A percentile compares a stretch with the other conserved stretches of the same genome.
phyloP scores from a whole-genome alignment of 768 basidiomycete species.

The Fomitopsis serialis region DNA sequence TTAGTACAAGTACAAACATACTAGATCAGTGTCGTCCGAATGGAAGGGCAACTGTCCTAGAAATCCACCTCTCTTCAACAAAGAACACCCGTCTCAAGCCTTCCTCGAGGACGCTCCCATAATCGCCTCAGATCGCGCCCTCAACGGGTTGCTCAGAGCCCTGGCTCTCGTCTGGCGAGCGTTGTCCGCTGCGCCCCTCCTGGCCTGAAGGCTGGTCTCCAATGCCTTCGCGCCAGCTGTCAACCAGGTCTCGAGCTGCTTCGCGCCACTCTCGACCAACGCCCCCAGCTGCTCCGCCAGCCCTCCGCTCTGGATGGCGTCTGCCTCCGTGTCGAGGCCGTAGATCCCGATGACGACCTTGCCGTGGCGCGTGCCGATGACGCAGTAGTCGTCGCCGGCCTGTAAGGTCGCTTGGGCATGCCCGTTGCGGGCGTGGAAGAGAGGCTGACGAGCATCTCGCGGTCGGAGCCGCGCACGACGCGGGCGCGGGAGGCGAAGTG shows the following conservation, averaged over 20 bases:
- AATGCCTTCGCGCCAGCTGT: not conserved
- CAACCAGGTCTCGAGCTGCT: not conserved
- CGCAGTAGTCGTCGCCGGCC: constrained; percentile 5
- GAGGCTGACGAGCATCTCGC: constrained; percentile 12
- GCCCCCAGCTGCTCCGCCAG: not conserved
- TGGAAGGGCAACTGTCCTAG: no score
- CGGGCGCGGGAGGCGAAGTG: constrained; percentile 13
- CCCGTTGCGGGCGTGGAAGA: not conserved
- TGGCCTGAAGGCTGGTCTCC: not conserved
- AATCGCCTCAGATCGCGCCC: no score
- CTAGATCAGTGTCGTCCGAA: no score
- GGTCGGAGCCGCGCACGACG: constrained; percentile 11
- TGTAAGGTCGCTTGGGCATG: not conserved
- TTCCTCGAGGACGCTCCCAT: no score
- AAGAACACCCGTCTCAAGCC: no score
- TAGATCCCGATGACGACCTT: constrained; percentile 14
- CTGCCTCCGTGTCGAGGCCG: constrained; percentile 7
- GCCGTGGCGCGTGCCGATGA: constrained; percentile 13
- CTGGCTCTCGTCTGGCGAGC: not conserved
- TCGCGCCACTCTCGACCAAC: not conserved
- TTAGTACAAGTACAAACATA: no score
- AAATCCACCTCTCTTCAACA: no score
- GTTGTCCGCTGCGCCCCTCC: not conserved
- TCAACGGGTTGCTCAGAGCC: not conserved
- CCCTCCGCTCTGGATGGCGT: not conserved